Base-by-base conservation (phyloP, 768 basidiomycete species). In the Exidia glandulosa region DNA sequence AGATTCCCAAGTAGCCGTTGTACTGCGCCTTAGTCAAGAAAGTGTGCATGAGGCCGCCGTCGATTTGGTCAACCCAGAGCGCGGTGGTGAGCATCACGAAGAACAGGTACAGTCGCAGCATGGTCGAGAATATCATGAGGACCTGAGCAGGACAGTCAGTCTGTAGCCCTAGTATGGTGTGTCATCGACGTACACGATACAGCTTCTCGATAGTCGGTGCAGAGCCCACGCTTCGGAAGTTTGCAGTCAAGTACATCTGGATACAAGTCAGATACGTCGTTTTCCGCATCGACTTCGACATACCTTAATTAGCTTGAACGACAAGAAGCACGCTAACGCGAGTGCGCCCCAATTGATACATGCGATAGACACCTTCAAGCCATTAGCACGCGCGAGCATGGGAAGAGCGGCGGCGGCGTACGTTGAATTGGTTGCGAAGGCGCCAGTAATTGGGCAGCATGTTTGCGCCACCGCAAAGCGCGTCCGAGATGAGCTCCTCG, bases 171-270 rank as follows among this genome's bases (percentile, higher is more conserved):
- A n/a, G n/a, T n/a, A n/a, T n/a, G n/a, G n/a, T n/a, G 41, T 48
- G 19, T 25, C 55, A 60, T 2, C 30, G 5, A 48, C 29, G 10
- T 59, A 79, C 82, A 72, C 75, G 80, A 69, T 82, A 80, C 31
- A 81, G 67, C 23, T 73, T 70, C 62, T 75, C 74, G 23, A 83
- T 72, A 48, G 64, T 65, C 2, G 73, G 64, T 10, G 79, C 74
- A 19, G 80, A 75, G 19, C 80, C 81, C 45, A 83, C 78, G 4
- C 77, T 76, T 54, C 73, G 73, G 65, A 82, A 79, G 1, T 14
- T 27, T 27, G 50, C 25, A 1, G 50, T 54, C 1, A 27, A 54
- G 50, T 29, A 54, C 3, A 54, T 6, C 50, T 54, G 2, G 62
- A 75, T 73, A 2, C 64, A 72, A 14, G 74, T 69, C 63, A 81